Conservation (phyloP, 345 rosid species). For the Erysimum cheiranthoides region DNA sequence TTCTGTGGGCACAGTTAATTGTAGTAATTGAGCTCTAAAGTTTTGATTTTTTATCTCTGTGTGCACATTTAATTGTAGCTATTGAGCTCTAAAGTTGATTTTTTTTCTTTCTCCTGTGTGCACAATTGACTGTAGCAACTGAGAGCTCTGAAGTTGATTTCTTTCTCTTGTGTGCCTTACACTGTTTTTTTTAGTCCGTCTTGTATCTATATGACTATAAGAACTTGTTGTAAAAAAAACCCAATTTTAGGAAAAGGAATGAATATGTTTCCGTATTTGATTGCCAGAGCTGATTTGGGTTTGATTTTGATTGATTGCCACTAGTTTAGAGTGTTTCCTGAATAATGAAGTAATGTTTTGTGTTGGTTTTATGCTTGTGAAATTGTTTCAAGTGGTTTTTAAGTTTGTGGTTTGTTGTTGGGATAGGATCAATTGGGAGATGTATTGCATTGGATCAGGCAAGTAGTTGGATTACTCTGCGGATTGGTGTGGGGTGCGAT, state of each 20-base stretch:
- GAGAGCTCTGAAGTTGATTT: background rate
- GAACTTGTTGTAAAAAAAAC: slow-evolving; percentile 2
- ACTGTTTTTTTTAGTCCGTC: background rate
- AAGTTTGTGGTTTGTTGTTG: slow-evolving; percentile 14
- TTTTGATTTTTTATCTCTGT: too few relatives aligned
- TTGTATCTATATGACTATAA: background rate
- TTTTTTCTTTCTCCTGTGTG: background rate
- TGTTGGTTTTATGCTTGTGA: background rate
- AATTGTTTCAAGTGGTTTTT: background rate
- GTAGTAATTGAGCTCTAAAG: background rate
- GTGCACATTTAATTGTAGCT: too few relatives aligned
- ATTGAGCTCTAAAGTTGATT: background rate
- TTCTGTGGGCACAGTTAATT: background rate
- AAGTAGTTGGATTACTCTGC: slow-evolving; percentile 76
- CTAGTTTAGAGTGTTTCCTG: slow-evolving; percentile 40
- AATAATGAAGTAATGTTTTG: background rate
- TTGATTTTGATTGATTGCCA: background rate
- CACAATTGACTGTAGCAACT: background rate
- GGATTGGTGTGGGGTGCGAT: slow-evolving; percentile 90
- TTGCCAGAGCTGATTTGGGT: too few relatives aligned
- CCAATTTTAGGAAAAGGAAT: background rate
- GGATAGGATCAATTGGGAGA: slow-evolving; percentile 98
- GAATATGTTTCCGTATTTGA: background rate
- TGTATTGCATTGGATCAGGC: slow-evolving; percentile 98
- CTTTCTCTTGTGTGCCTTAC: background rate